Evolutionary conservation across 768 basidiomycete genomes (phyloP), one percentile per base, ranked within the genome.

Genomic region (Boletus patriciae): DNA sequence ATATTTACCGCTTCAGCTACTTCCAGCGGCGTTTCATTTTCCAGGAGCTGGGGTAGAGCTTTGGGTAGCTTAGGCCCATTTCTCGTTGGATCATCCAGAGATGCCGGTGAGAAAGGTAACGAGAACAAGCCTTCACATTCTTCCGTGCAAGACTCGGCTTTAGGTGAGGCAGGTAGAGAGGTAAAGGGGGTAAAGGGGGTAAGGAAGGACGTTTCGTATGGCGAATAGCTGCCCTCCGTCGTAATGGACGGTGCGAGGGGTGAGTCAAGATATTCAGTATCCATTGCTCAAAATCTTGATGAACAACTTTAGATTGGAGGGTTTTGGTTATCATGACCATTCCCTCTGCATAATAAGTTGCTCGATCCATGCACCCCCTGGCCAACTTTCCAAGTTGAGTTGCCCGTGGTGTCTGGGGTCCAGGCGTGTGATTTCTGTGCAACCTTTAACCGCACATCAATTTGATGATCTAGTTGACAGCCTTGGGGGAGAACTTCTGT

Each of bases 1-100:
- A 13, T 41, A 53, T 46, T n/a, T 46, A 71, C 71, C 46, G 62
- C 63, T 40, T 71, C 55, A 4, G 71, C 70, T 33, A 65, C 58
- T 4, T 53, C 45, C 3, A 52, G 12, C 0, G 58, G 69, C 6
- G 67, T 69, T 40, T 47, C 58, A 34, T 73, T 70, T 6, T 31
- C 48, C 0, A 64, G 62, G 7, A 73, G 47, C 36, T 66, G 49
- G 4, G 71, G 71, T 3, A 73, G 54, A 15, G 36, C 19, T 40
- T 34, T 46, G 10, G 62, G 71, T 41, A 63, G 54, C 53, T n/a
- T 10, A 2, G 60, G 67, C 18, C 62, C 63, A 41, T 70, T 55
- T 59, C 58, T 69, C 46, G 59, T 48, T 36, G 67, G 61, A 29
- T 48, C 54, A 18, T 52, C 46, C 18, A 67, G 50, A 46, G 59